phyloP scores from a whole-genome alignment of 1,284 basidiomycete genomes.

The Rhodotorula sp. region DNA sequence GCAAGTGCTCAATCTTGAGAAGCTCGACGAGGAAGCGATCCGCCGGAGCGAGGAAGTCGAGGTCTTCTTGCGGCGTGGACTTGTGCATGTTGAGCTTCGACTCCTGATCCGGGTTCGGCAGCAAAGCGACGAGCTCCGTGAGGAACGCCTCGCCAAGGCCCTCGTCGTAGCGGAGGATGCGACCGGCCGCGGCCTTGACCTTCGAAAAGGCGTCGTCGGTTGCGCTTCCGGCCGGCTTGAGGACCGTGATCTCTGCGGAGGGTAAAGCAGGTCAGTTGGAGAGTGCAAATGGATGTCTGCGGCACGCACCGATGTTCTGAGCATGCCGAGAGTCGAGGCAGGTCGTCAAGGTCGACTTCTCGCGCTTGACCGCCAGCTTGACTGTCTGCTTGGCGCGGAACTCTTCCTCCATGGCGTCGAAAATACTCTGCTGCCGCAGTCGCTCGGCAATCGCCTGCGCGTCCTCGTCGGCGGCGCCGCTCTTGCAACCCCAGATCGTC shows the following conservation, averaged over 20 bases:
- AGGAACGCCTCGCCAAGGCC: slow-evolving; percentile 80
- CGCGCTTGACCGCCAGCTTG: slow-evolving; percentile 51
- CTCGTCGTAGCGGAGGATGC: slow-evolving; percentile 79
- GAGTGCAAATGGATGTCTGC: accelerated
- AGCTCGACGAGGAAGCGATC: slow-evolving; percentile 96
- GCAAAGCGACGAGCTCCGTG: slow-evolving; percentile 75
- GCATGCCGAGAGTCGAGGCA: slow-evolving; percentile 34
- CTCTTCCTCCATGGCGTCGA: slow-evolving; percentile 95
- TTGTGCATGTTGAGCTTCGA: slow-evolving; percentile 89
- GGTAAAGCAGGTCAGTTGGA: not conserved
- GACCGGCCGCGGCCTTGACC: slow-evolving; percentile 54
- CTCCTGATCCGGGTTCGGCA: slow-evolving; percentile 84
- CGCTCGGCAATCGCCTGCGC: slow-evolving; percentile 44
- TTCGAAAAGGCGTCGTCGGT: slow-evolving; percentile 34
- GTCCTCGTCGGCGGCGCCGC: slow-evolving; percentile 67
- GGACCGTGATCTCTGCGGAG: slow-evolving; percentile 25
- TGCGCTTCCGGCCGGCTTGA: slow-evolving; percentile 27
- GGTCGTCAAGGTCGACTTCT: slow-evolving; percentile 49
- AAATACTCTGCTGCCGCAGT: slow-evolving; percentile 78
- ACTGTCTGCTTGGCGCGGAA: slow-evolving; percentile 96
- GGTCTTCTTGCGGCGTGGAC: slow-evolving; percentile 80
- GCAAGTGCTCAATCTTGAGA: slow-evolving; percentile 91
- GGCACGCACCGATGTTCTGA: slow-evolving; percentile 38
- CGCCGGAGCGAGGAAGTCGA: slow-evolving; percentile 83
- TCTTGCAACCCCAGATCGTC: slow-evolving; percentile 69